Evolutionary conservation across 805 yeast genomes (phyloP), one percentile per base, ranked within the genome.

Genomic region (Spathaspora gorwiae): DNA sequence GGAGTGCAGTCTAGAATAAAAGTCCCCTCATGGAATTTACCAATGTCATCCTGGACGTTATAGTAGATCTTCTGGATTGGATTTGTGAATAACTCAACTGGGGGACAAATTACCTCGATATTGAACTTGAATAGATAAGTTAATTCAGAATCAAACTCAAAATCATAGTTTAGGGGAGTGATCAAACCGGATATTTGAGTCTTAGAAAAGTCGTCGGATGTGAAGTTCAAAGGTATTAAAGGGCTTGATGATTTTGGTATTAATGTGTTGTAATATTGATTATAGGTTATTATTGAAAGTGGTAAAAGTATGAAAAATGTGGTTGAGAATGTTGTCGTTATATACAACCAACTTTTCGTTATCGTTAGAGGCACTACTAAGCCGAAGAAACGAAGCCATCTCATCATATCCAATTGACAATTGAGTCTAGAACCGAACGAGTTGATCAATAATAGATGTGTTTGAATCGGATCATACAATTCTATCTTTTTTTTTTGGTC

Each of bases 261-360:
- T 11, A 71, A 52, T 26, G 61, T 52, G 37, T 52, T 50, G 51
- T 67, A 69, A 51, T 70, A 69, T 42, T 62, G 60, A 32, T 55
- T 45, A 53, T 70, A 71, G 6, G 73, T 55, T 32, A 70, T 24
- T 1, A 65, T 39, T 6, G 75, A 62, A 9, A 68, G 46, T 3
- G 76, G 75, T 12, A 67, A 49, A 5, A 70, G 57, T 8, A 70
- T 53, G 2, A 52, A 46, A 26, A 62, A 41, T n/a, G 63, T 40
- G n/a, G 66, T 50, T 26, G 56, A 42, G 8, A 51, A 38, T 8
- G 57, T 40, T 7, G 59, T 44, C 6, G 53, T 13, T 6, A 57
- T 27, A 43, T 65, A 64, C 29, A 59, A 43, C 61, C 64, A 57
- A 46, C 57, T 50, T 39, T 61, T 47, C 11, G 60, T 49, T 11